Conservation (phyloP, 2,329 filamentous ascomycete genomes). For the Stromatinia cepivora region DNA sequence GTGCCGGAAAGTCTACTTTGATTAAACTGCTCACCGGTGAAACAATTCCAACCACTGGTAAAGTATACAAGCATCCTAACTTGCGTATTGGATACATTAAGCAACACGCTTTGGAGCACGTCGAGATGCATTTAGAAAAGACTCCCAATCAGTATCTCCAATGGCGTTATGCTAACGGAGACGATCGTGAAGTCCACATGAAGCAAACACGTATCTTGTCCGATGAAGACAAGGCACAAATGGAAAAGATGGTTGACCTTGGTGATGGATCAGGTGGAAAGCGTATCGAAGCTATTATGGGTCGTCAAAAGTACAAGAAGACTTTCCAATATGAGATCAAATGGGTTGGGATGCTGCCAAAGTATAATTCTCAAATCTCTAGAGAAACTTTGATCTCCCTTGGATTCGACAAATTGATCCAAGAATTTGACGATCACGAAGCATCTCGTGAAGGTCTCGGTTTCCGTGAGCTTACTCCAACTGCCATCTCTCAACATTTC, state of each 20-base stretch:
- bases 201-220: conserved; percentile 95
- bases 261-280: conserved; percentile 76
- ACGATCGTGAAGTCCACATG: conserved; percentile 94
- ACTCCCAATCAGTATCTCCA: conserved; percentile 98
- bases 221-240: conserved; percentile 79
- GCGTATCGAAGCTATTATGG: conserved; percentile 85
- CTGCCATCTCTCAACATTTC: conserved; percentile 96
- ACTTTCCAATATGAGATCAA: conserved; percentile 98
- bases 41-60: conserved; percentile 76
- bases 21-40: conserved; percentile 98
- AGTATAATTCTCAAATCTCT: conserved; percentile 89
- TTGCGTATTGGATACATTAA: conserved; percentile 99
- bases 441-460: conserved; percentile 97
- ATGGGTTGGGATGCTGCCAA: conserved; percentile 86
- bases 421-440: conserved; percentile 99
- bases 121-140: conserved; percentile 99
- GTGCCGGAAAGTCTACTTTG: conserved; percentile 95
- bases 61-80: conserved; percentile 98
- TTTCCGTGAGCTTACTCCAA: conserved; percentile 89
- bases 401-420: conserved; percentile 89
- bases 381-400: conserved; percentile 84
- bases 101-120: conserved; percentile 97
- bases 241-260: conserved; percentile 86
- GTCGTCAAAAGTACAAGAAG: conserved; percentile 99
- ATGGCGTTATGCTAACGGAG: conserved; percentile 96